Conservation (phyloP, 208 protist genomes). For the Trichomonas gallinae region DNA sequence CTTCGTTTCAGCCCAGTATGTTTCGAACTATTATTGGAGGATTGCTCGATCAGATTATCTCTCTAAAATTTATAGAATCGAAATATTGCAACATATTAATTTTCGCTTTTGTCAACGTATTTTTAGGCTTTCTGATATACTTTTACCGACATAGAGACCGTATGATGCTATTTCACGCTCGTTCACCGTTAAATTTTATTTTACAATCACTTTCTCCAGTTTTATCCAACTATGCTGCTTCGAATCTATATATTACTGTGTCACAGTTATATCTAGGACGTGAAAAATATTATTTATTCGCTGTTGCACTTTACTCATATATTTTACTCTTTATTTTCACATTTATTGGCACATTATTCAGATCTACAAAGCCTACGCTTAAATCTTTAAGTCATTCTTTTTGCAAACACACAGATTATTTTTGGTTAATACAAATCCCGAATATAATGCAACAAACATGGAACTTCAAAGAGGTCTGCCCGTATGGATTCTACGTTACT, state of each 20-base stretch:
- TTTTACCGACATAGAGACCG: background rate
- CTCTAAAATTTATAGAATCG: background rate
- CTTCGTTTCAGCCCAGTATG: background rate
- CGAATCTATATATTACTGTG: background rate
- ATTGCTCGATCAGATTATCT: background rate
- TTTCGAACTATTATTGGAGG: background rate
- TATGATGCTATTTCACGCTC: background rate
- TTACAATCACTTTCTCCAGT: background rate
- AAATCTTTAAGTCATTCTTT: background rate
- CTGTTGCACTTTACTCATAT: background rate
- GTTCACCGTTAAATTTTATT: background rate
- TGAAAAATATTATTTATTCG: background rate
- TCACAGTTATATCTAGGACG: background rate
- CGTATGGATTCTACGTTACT: background rate
- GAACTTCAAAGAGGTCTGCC: background rate
- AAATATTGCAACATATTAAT: background rate
- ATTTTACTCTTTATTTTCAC: background rate
- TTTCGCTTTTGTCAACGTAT: background rate
- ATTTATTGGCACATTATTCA: background rate
- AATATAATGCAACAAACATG: background rate
- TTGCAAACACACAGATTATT: background rate
- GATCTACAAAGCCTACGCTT: background rate
- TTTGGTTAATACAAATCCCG: background rate
- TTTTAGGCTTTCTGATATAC: too few species aligned
- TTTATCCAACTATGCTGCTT: background rate